Base-by-base conservation (phyloP, 192 early-diverging fungal species). In the Gonapodya sp. region DNA sequence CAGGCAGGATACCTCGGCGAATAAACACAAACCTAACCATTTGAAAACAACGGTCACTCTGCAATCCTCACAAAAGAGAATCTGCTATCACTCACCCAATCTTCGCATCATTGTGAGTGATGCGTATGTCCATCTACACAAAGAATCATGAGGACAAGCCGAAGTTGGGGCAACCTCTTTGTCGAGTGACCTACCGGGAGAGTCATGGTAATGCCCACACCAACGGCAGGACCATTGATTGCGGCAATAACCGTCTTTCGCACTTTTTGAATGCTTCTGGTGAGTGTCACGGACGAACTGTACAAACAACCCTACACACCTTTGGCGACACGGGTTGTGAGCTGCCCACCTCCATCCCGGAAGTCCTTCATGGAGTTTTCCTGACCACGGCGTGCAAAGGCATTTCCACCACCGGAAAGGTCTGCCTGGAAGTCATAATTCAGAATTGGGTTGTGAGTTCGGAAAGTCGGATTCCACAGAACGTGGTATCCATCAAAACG, bases 41-140 rank as follows among this genome's bases (percentile, higher is more conserved):
- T 64, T 64, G 46, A 64, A 24, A 16, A 64, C 8, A 64, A 64
- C 46, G 46, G 24, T 64, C 24, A 16, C 46, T 8, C 8, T 64
- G n/a, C n/a, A n/a, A 24, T 64, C 24, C 46, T 64, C 8, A 64
- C 8, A 24, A 24, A 64, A 64, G 8, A 24, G 46, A 64, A 64
- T n/a, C n/a, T n/a, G n/a, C n/a, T n/a, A n/a, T n/a, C n/a, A n/a
- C 82, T 37, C 81, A 84, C 31, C 83, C 83, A 80, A 84, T 82
- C 81, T 83, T 83, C 8, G 82, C 78, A 30, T 73, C 79, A 24
- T 18, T 37, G 0, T 37, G 36, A 1, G 83, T 81, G 74, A 84
- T 82, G 18, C 83, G 79, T 18, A 84, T 35, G 36, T 84, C 83
- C 35, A 78, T 77, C 64, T n/a, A n/a, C n/a, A n/a, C n/a, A n/a